phyloP scores from a whole-genome alignment of 352 stramenopile species.

The Phytophthora sp. region DNA sequence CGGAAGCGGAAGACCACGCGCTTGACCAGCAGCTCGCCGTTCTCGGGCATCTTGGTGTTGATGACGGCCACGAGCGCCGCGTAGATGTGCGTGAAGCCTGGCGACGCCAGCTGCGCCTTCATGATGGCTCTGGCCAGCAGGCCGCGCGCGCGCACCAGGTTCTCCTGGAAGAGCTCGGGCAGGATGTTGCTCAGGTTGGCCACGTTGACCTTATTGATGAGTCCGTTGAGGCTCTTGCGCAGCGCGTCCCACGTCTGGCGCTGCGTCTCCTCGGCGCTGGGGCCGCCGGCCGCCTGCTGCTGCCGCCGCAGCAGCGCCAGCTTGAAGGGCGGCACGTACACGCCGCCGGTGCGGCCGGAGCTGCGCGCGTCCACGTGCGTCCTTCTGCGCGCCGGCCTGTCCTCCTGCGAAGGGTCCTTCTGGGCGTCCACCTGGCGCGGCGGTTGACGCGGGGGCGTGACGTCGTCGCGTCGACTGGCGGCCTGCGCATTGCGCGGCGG shows the following conservation, averaged over 20 bases:
- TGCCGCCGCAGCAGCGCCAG: constrained; percentile 78
- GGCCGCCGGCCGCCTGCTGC: constrained; percentile 22
- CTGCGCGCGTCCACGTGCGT: constrained; percentile 43
- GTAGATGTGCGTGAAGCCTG: constrained; percentile 97
- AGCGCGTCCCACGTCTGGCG: constrained; percentile 96
- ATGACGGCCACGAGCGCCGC: constrained; percentile 97
- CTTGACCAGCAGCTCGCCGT: constrained; percentile 95
- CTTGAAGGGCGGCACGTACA: constrained; percentile 95
- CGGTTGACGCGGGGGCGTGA: constrained; percentile 14
- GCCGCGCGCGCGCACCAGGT: constrained; percentile 96
- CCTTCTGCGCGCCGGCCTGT: constrained; percentile 26
- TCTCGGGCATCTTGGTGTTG: constrained; percentile 99
- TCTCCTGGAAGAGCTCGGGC: constrained; percentile 97
- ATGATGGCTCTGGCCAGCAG: constrained; percentile 95
- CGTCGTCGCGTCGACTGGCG: constrained; percentile 4
- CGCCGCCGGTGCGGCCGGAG: constrained; percentile 81
- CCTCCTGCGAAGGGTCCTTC: constrained; percentile 13
- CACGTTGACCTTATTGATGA: constrained; percentile 97
- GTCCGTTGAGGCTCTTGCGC: constrained; percentile 97
- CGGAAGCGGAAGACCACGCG: constrained; percentile 96
- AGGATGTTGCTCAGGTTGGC: constrained; percentile 96
- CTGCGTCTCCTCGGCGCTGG: constrained; percentile 86
- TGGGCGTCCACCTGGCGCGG: too few species aligned
- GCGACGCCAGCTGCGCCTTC: constrained; percentile 96
- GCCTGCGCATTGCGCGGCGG: too few species aligned